Base-by-base conservation (phyloP, 305 asterid species). In the Salvia sclarea region DNA sequence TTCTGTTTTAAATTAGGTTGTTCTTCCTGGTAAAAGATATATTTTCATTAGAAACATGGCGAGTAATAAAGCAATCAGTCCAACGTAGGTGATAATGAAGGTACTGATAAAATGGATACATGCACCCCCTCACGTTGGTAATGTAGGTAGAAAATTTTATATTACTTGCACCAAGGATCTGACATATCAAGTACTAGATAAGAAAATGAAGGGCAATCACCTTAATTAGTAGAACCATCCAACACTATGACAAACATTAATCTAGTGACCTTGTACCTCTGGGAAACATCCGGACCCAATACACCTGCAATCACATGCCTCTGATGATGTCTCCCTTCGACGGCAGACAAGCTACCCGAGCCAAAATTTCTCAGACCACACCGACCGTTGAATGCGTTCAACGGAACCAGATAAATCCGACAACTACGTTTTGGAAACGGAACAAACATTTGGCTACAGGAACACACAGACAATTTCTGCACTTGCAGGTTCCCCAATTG, bases 191-290 rank as follows among this genome's bases (percentile, higher is more conserved):
- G 63, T 52, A 21, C 14, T 1, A 33, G 55, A 43, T 17, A 50
- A 40, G 35, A 13, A 44, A 67, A 22, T 7, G n/a, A 41, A 71
- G 47, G 10, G 7, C 5, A 40, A 54, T 4, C 28, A 64, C 64
- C 71, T 25, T 40, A 44, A 62, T 17, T 45, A 57, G 38, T 49
- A 53, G n/a, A n/a, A n/a, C 22, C 37, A 62, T 44, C 6, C 8
- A 48, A 33, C 50, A 62, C 38, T 47, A 40, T 2, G 13, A 55
- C 17, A 43, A 48, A 62, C 61, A 72, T 31, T 18, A 31, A 38
- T 17, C 38, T 8, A 10, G 7, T 45, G 66, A 53, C 56, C 52
- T 18, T 30, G 25, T 83, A 85, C 95, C 88, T 79, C 57, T 74
- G 78, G 56, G 68, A 69, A 72, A 76, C 66, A 13, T 62, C 57